Conservation (phyloP, 495 filamentous ascomycete genomes). For the Pseudevernia furfuracea region DNA sequence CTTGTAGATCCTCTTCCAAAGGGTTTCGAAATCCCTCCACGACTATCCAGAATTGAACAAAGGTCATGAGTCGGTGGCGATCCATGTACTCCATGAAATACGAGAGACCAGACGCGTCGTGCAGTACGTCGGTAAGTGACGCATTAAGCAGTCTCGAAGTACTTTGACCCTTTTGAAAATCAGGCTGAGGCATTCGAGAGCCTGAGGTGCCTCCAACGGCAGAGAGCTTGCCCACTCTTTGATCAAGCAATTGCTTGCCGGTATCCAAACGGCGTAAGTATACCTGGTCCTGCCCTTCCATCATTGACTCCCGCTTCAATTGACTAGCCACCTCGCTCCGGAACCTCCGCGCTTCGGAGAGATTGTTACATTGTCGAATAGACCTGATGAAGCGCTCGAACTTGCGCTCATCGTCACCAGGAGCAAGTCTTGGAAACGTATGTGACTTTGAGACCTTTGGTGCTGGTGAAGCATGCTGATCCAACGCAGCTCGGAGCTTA, state of each 20-base stretch:
- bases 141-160: conserved; percentile 57
- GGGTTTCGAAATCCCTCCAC: conserved; percentile 97
- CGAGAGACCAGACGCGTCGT: conserved; percentile 80
- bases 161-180: conserved; percentile 33
- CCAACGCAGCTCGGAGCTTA: conserved; percentile 85
- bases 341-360: conserved; percentile 90
- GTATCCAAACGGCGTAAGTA: conserved; percentile 85
- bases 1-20: conserved; percentile 75
- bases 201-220: conserved; percentile 49
- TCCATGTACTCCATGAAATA: conserved; percentile 99
- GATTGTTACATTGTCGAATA: conserved; percentile 77
- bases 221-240: conserved; percentile 77
- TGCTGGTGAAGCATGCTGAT: conserved; percentile 84
- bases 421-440: conserved; percentile 57
- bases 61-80: conserved; percentile 70
- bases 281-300: conserved; percentile 71
- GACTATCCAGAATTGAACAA: conserved; percentile 98
- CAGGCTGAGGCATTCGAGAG: conserved; percentile 30
- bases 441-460: conserved; percentile 57
- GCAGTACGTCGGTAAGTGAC: conserved; percentile 71
- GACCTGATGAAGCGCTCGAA: conserved; percentile 93
- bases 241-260: conserved; percentile 82
- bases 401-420: conserved; percentile 73
- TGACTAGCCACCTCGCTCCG: conserved; percentile 90
- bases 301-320: conserved; percentile 71